phyloP scores from a whole-genome alignment of 1,284 basidiomycete genomes.

The Ceratobasidium sp. region DNA sequence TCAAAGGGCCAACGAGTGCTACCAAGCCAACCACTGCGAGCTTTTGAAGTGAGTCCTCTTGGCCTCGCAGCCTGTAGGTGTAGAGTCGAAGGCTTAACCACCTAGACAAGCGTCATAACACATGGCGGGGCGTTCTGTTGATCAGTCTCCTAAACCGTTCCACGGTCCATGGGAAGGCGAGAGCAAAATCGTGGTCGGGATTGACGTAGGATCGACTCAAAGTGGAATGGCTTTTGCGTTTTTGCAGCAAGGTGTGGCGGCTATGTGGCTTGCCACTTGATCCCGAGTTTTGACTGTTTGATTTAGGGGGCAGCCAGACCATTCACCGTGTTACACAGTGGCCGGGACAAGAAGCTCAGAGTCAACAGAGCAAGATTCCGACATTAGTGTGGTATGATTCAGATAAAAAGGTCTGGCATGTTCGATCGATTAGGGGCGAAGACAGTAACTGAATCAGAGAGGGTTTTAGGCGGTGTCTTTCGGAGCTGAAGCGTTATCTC shows the following conservation, averaged over 20 bases:
- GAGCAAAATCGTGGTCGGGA: conserved; percentile 43
- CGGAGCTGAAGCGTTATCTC: conserved; percentile 40
- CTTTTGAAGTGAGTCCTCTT: too few relatives aligned
- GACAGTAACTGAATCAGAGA: background rate
- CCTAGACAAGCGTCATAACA: too few relatives aligned
- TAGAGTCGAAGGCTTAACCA: too few relatives aligned
- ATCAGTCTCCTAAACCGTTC: conserved; percentile 3
- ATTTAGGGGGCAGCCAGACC: background rate
- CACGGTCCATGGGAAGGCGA: conserved; percentile 39
- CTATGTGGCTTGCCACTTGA: background rate
- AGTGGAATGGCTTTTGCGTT: conserved; percentile 35
- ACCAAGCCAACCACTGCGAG: too few relatives aligned
- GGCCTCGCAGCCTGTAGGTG: too few relatives aligned
- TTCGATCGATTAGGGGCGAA: background rate
- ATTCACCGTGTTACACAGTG: conserved; percentile 44
- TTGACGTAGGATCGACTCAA: conserved; percentile 46
- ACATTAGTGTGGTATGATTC: conserved; percentile 46
- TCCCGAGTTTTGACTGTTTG: background rate
- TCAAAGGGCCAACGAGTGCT: too few relatives aligned
- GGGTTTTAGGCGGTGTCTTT: conserved; percentile 31
- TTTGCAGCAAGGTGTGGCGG: conserved; percentile 15
- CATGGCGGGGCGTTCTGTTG: background rate
- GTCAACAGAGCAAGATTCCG: conserved; percentile 45
- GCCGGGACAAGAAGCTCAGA: conserved; percentile 44
- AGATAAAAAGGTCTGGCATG: conserved; percentile 17